Conservation (phyloP, 805 yeast species). For the Suhomyces xylopsoci region DNA sequence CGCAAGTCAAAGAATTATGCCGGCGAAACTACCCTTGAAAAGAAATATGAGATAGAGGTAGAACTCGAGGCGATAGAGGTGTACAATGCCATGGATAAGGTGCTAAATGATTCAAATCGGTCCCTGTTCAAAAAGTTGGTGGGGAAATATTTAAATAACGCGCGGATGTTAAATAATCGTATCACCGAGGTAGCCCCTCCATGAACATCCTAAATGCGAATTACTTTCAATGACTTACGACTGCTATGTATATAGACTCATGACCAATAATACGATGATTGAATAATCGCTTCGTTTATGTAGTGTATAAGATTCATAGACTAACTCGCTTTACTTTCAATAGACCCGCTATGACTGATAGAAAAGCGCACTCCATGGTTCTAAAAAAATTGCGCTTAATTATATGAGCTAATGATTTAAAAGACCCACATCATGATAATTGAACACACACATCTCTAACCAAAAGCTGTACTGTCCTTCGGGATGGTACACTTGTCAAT, state of each 20-base stretch:
- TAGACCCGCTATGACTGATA: too few relatives aligned
- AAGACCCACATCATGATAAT: too few relatives aligned
- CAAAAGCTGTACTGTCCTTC: conserved; percentile 38
- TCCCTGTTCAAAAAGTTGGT: conserved; percentile 58
- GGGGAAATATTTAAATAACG: conserved; percentile 57
- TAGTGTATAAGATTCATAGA: too few relatives aligned
- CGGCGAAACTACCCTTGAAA: conserved; percentile 38
- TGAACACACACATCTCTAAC: too few relatives aligned
- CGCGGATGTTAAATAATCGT: conserved; percentile 44
- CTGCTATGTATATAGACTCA: background rate
- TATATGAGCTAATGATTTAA: too few relatives aligned
- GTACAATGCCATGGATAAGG: conserved; percentile 40
- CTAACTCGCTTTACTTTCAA: too few relatives aligned
- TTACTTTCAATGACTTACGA: background rate
- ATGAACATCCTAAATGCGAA: background rate
- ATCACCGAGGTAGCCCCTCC: conserved; percentile 37
- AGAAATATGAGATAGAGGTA: conserved; percentile 37
- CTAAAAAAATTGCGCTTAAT: too few relatives aligned
- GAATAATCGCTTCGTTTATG: too few relatives aligned
- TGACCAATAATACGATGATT: too few relatives aligned
- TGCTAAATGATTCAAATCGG: conserved; percentile 43
- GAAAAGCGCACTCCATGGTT: too few relatives aligned
- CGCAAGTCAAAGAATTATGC: conserved; percentile 32
- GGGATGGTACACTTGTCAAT: conserved; percentile 81
- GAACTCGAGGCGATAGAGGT: conserved; percentile 40